Evolutionary conservation across 331 rosid species (phyloP).

Genomic region (Malus hybrid): DNA sequence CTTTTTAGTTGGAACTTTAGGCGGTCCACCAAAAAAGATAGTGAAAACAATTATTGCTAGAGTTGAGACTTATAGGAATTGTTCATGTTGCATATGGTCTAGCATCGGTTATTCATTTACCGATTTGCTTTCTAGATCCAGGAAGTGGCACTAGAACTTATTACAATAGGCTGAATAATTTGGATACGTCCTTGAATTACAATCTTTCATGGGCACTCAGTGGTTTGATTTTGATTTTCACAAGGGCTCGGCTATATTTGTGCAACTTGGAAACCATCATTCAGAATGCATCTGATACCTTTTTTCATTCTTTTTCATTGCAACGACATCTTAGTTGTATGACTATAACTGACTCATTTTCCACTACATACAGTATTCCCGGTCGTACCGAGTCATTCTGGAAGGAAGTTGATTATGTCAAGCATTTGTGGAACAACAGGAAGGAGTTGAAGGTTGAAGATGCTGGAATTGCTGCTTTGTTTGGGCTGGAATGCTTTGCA

Average conservation of each 20-base stretch:
- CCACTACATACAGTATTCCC: conserved; percentile 59
- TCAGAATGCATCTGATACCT: neutral
- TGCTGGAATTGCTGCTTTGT: conserved; percentile 85
- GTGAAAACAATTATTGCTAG: neutral
- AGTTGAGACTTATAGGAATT: neutral
- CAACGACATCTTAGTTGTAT: neutral
- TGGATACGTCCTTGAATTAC: neutral
- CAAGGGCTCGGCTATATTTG: neutral
- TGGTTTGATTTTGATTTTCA: neutral
- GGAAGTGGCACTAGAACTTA: neutral
- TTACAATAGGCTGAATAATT: neutral
- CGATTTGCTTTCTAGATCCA: neutral
- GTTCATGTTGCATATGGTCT: neutral
- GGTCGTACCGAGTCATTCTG: conserved; percentile 59
- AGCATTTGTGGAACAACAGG: conserved; percentile 75
- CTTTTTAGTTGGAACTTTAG: neutral
- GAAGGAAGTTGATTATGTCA: conserved; percentile 82
- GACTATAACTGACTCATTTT: neutral
- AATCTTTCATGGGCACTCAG: neutral
- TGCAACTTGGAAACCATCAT: neutral
- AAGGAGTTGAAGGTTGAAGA: conserved; percentile 86
- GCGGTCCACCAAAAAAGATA: neutral
- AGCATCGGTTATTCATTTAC: neutral
- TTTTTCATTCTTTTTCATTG: neutral
- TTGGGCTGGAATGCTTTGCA: conserved; percentile 88